Evolutionary conservation across 2,329 filamentous ascomycete species (phyloP), one percentile per base, ranked within the genome.

Genomic region (Huntiella abstrusa): DNA sequence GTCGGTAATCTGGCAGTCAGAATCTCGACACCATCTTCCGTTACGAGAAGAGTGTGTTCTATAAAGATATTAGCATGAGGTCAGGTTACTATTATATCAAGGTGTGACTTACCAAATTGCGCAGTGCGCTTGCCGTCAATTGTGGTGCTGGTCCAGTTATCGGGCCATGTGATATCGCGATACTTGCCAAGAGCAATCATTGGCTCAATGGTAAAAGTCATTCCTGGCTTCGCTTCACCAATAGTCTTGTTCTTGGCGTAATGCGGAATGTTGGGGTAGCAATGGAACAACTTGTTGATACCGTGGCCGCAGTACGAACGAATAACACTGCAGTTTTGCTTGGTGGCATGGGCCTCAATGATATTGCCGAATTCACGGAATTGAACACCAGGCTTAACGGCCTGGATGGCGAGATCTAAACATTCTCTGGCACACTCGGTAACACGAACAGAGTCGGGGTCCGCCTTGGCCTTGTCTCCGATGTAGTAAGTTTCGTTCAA

Each of bases 401-500:
- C 68, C 60, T 84, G 80, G 58, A 96, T 96, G 3, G 91, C 78
- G 61, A 85, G 76, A n/a, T 93, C 80, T 36, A 98, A 66, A 58
- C 83, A 94, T 62, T 94, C 83, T 55, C 91, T 75, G 13, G 91
- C 77, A 4, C 87, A 77, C 64, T 98, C 91, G 1, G 93, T 84
- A 0, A 98, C 84, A 32, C 87, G 77, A 28, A 96, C 85, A 3
- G 82, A 75, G 54, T 96, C 87, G 1, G 85, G 76, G 56, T 96
- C 80, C 6, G 82, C 77, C 56, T 75, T 74, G 37, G 91, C 83
- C 58, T 82, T 85, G 55, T 92, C 82, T 48, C 91, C 91, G 41
- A 98, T 83, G 60, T 98, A 98, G 66, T 96, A 98, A 10, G 91
- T 98, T 67, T 98, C 91, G 66, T 98, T 98, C 47, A 98, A 68